Percentiles rank a stretch among this genome's conserved stretches.
Evolutionary conservation across 1,284 basidiomycete species (phyloP).

Genomic region (Coniferiporia weirii): DNA sequence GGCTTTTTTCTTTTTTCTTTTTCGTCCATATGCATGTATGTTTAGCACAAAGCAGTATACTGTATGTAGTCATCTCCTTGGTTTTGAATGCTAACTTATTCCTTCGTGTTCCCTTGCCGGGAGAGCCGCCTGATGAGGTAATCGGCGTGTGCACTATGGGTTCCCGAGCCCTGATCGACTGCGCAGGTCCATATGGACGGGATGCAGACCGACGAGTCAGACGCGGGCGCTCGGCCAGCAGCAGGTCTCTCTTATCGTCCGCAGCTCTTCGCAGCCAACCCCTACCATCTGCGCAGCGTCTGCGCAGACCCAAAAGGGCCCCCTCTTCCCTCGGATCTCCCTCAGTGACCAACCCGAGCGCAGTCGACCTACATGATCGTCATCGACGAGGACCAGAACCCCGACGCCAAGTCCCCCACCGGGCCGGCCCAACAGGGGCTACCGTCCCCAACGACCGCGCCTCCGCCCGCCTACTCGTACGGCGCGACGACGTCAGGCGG

Average conservation of each 20-base stretch:
- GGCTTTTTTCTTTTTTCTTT: background rate
- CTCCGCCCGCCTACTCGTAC: constrained; percentile 12
- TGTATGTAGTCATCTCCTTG: too few relatives aligned
- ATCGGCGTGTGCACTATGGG: background rate
- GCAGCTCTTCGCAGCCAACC: background rate
- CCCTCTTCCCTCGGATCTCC: background rate
- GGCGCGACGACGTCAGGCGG: background rate
- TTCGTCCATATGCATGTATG: too few relatives aligned
- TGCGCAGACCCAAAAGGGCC: background rate
- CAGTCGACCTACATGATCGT: constrained; percentile 5
- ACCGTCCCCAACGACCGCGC: background rate
- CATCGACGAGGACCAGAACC: constrained; percentile 5
- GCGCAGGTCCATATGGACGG: constrained; percentile 8
- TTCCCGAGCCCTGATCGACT: constrained; percentile 6
- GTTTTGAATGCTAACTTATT: too few relatives aligned
- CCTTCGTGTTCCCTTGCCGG: too few relatives aligned
- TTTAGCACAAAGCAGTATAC: too few relatives aligned
- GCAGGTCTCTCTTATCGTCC: too few relatives aligned
- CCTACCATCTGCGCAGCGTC: background rate
- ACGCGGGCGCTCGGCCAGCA: background rate
- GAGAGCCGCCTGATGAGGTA: background rate
- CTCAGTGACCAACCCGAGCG: too few relatives aligned
- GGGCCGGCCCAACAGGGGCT: too few relatives aligned
- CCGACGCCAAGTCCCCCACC: background rate
- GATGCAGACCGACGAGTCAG: background rate